Base-by-base conservation (phyloP, 2,329 filamentous ascomycete species). In the Camillea tinctor region DNA sequence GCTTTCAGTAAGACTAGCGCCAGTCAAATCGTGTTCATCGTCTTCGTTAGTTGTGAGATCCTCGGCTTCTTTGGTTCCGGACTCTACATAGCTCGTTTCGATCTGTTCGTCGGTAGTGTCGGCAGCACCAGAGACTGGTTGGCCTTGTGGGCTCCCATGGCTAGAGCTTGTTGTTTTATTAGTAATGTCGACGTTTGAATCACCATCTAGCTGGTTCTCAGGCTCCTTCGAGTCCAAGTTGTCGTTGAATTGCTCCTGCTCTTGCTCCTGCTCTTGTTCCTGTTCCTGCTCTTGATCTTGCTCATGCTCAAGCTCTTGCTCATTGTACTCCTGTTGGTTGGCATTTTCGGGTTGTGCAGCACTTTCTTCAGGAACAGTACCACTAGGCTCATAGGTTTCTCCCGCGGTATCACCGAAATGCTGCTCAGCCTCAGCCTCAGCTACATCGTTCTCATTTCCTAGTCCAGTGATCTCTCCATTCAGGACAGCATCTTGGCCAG, bases 161-260 rank as follows among this genome's bases (percentile, higher is more conserved):
- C 36, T 11, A 44, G 36, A 15, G 17, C 17, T 52, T 20, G 55
- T 24, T 49, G 64, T 63, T 36, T 64, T 64, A 66, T 72, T 61
- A 60, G 64, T 49, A 52, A 60, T 23, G 50, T 69, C 64, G 22
- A 52, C 23, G 58, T 68, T 60, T 20, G 59, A 63, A 54, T 65
- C 60, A 54, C 54, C 61, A 58, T 60, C 66, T 66, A 62, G 21
- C 52, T 68, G 66, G 54, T 68, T 61, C 58, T 66, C 63, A 7
- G 58, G 56, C 50, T 36, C 44, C 40, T 60, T 57, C 2, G 23
- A 36, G 44, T 58, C 50, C 54, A 60, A 8, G 19, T 30, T 26
- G 13, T 15, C 40, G 48, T 56, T 21, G 17, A 11, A 7, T 9
- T 30, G 26, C 26, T 30, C 26, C 26, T 30, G 26, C n/a, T 52